Evolutionary conservation across 257 asterid genomes (phyloP).

Genomic region (Jacaranda copaia): DNA sequence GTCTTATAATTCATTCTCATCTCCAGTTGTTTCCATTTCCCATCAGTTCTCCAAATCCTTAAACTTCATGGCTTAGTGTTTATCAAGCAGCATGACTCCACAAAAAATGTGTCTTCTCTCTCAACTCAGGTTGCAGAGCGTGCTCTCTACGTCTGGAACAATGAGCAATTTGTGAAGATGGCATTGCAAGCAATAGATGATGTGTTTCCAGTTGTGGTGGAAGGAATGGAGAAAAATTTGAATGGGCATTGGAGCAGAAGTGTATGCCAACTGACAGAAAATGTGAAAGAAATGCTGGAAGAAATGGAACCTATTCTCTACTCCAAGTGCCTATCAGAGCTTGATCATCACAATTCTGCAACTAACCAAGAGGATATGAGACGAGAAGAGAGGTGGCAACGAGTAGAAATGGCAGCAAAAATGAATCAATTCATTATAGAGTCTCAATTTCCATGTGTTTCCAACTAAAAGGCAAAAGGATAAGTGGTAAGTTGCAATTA

Average conservation of each 20-base stretch:
- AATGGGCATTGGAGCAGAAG: slow-evolving; percentile 74
- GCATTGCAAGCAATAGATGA: slow-evolving; percentile 59
- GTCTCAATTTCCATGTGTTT: slow-evolving; percentile 12
- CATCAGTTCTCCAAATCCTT: no score
- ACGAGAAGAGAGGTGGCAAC: slow-evolving; percentile 66
- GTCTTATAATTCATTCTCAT: background rate
- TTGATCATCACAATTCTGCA: slow-evolving; percentile 45
- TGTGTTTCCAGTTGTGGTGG: slow-evolving; percentile 64
- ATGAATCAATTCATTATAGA: slow-evolving; percentile 35
- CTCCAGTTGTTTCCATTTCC: background rate
- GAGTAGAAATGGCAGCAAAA: slow-evolving; percentile 59
- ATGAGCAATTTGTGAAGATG: slow-evolving; percentile 83
- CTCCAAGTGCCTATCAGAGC: slow-evolving; percentile 58
- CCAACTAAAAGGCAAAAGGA: no score
- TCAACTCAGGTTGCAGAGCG: slow-evolving; percentile 80
- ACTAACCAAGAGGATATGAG: slow-evolving; percentile 48
- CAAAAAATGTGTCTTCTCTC: background rate
- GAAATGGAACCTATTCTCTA: slow-evolving; percentile 71
- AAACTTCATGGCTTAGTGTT: no score
- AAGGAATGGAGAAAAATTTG: slow-evolving; percentile 77
- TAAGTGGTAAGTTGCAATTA: background rate
- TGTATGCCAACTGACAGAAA: slow-evolving; percentile 69
- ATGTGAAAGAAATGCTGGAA: slow-evolving; percentile 74
- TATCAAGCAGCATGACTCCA: no score
- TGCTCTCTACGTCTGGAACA: slow-evolving; percentile 86